Conservation (phyloP, 208 protist species). For the Phytomonas sp. region DNA sequence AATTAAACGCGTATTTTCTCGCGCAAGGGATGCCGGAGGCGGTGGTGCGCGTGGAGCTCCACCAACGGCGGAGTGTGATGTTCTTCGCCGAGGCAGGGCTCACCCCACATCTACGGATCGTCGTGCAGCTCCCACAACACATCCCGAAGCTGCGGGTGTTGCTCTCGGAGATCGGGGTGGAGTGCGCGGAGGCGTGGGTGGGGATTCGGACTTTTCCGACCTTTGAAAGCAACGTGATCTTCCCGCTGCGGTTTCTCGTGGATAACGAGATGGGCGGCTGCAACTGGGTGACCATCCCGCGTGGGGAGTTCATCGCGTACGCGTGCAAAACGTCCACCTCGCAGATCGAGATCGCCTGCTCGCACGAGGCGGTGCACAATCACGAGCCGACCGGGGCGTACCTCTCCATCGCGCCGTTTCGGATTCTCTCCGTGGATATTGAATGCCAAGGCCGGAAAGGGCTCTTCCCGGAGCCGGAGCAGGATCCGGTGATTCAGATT, state of each 20-base stretch:
- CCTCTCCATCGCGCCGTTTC: constrained; percentile 95
- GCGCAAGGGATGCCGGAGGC: constrained; percentile 51
- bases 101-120: constrained; percentile 71
- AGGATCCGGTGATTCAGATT: constrained; percentile 99
- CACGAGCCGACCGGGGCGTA: constrained; percentile 88
- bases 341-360: constrained; percentile 91
- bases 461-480: constrained; percentile 97
- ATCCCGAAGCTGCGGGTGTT: constrained; percentile 81
- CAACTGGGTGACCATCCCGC: constrained; percentile 92
- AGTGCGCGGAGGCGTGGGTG: constrained; percentile 64
- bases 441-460: constrained; percentile 98
- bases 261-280: constrained; percentile 94
- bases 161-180: constrained; percentile 65
- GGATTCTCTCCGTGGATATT: constrained; percentile 99
- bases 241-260: constrained; percentile 98
- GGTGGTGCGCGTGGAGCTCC: constrained; percentile 72
- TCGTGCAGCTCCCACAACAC: constrained; percentile 86
- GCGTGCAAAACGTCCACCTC: constrained; percentile 54
- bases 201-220: constrained; percentile 86
- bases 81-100: constrained; percentile 49
- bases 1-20: constrained; percentile 73
- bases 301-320: constrained; percentile 35
- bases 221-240: constrained; percentile 98
- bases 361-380: constrained; percentile 78
- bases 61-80: constrained; percentile 76